phyloP scores from a whole-genome alignment of 2,329 filamentous ascomycete species.

The Hypoxylon sp. region DNA sequence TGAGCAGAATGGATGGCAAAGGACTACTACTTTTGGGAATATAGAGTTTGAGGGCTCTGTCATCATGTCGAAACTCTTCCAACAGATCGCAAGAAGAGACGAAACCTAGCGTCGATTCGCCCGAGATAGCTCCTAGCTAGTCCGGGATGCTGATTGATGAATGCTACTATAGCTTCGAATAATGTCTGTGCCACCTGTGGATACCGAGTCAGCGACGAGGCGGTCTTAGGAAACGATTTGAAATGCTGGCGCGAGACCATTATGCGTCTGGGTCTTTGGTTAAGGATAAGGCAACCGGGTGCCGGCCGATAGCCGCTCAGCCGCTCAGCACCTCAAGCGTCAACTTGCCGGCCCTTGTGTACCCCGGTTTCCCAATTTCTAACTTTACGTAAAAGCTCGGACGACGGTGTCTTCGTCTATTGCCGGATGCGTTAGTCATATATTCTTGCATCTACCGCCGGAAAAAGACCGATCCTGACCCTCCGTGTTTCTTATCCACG shows the following conservation, averaged over 20 bases:
- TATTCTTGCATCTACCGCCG: constrained; percentile 19
- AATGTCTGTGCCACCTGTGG: constrained; percentile 20
- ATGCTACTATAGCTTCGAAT: constrained; percentile 26
- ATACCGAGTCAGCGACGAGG: constrained; percentile 4
- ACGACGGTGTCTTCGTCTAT: not conserved
- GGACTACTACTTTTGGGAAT: constrained; percentile 4
- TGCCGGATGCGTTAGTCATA: constrained; percentile 2
- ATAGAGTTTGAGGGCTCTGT: constrained; percentile 2
- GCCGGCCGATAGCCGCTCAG: constrained; percentile 35
- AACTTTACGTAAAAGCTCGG: constrained; percentile 4
- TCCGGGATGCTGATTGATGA: constrained; percentile 14
- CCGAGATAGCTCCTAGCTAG: constrained; percentile 7
- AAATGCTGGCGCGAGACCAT: constrained; percentile 8
- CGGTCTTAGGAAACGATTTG: constrained; percentile 20
- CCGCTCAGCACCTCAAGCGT: constrained; percentile 12
- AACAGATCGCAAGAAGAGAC: not conserved
- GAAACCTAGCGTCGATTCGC: not conserved
- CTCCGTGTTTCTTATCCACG: not conserved
- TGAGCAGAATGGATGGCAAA: not conserved
- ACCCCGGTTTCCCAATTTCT: not conserved
- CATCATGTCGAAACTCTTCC: not conserved
- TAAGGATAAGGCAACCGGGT: not conserved
- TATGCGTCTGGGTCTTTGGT: not conserved
- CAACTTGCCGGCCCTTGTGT: not conserved
- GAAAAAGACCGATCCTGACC: constrained; percentile 7